A percentile compares a stretch with the other conserved stretches of the same genome.
Evolutionary conservation across 1,284 basidiomycete genomes (phyloP).

Genomic region (Neonothopanus nambi): DNA sequence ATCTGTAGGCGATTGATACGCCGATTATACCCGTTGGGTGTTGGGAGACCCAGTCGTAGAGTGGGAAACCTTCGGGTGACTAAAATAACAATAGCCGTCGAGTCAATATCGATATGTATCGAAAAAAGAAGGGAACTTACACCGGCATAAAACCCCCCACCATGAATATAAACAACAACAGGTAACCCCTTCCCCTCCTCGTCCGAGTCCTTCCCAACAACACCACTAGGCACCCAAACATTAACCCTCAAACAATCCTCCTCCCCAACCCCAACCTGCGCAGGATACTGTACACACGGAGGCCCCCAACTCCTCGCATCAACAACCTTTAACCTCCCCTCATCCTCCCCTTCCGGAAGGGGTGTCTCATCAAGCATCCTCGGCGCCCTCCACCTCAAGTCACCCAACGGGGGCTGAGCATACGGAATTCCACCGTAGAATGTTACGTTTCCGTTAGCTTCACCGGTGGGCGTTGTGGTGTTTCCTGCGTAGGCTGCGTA

Average conservation of each 20-base stretch:
- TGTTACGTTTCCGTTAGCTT: constrained; percentile 29
- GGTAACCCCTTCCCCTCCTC: constrained; percentile 38
- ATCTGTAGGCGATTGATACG: constrained; percentile 46
- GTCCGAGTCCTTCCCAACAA: constrained; percentile 13
- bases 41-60: constrained; percentile 49
- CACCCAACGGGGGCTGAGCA: constrained; percentile 43
- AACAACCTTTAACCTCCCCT: constrained; percentile 23
- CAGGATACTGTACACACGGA: constrained; percentile 43
- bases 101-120: background rate
- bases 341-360: too few species aligned
- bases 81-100: constrained; percentile 18
- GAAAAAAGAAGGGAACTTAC: constrained; percentile 22
- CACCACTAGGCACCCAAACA: constrained; percentile 46
- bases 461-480: constrained; percentile 38
- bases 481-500: constrained; percentile 45
- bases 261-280: constrained; percentile 40
- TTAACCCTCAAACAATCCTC: constrained; percentile 50
- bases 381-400: constrained; percentile 42
- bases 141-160: constrained; percentile 40
- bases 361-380: constrained; percentile 29
- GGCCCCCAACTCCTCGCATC: constrained; percentile 46
- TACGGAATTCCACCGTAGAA: constrained; percentile 48
- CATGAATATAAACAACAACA: constrained; percentile 47
- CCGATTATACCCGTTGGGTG: constrained; percentile 38
- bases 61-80: constrained; percentile 43